phyloP scores from a whole-genome alignment of 306 rosid species.

The Spatholobus suberectus region DNA sequence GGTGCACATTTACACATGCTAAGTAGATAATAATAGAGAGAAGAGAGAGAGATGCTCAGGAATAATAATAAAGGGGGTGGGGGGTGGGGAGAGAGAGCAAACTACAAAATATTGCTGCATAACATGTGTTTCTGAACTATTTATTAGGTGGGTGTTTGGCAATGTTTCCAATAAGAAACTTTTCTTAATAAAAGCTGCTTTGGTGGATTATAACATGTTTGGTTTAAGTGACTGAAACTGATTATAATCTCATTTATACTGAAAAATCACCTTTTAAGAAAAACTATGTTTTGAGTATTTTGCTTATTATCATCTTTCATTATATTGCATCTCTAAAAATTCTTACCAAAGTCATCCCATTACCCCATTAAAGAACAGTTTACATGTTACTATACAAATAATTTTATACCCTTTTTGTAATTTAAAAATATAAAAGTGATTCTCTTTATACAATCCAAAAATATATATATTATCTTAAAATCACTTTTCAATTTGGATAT shows the following conservation, averaged over 20 bases:
- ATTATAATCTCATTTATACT: not conserved
- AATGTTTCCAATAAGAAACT: not conserved
- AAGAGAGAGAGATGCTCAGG: not conserved
- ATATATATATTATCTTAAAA: not conserved
- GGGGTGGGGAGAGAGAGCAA: not conserved
- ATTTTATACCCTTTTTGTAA: not conserved
- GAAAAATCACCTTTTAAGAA: not conserved
- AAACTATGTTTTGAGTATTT: not conserved
- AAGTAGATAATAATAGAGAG: not conserved
- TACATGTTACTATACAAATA: not conserved
- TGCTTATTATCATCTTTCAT: not conserved
- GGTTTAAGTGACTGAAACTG: not conserved
- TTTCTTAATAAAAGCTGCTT: not conserved
- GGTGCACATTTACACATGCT: not conserved
- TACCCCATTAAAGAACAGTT: not conserved
- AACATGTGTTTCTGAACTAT: constrained; percentile 25
- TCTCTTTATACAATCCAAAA: not conserved
- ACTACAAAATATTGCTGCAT: constrained; percentile 18
- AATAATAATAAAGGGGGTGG: not conserved
- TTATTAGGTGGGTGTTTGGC: not conserved
- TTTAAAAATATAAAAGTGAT: not conserved
- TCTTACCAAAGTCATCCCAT: constrained; percentile 1
- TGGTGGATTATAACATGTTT: not conserved
- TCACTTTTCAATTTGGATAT: constrained; percentile 14
- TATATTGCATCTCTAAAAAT: not conserved